Evolutionary conservation across 371 early-diverging fungal genomes (phyloP).

Genomic region (Mortierella sp.): DNA sequence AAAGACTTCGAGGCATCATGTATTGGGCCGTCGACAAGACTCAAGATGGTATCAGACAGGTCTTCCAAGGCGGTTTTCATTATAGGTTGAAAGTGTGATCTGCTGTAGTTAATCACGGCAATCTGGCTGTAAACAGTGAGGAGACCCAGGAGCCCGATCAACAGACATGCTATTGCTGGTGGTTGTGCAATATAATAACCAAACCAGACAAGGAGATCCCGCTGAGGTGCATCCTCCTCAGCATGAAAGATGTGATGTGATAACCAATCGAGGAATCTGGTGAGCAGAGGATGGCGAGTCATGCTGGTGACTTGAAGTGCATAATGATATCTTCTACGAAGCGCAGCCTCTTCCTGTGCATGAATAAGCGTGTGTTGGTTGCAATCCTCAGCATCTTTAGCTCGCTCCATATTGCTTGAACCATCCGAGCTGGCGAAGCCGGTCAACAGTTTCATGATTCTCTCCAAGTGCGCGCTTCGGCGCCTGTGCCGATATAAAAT

Average conservation of each 20-base stretch:
- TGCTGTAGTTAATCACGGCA: conserved; percentile 13
- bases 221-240: not conserved
- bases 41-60: conserved; percentile 1
- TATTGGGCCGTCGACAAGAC: conserved; percentile 11
- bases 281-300: conserved; percentile 17
- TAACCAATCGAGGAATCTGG: conserved; percentile 14
- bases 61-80: not conserved
- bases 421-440: not conserved
- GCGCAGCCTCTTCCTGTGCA: too few relatives aligned
- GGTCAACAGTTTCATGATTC: not conserved
- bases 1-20: conserved; percentile 12
- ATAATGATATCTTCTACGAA: too few relatives aligned
- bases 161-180: conserved; percentile 24
- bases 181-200: conserved; percentile 20
- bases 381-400: too few relatives aligned
- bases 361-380: too few relatives aligned
- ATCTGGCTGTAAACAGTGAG: conserved; percentile 15
- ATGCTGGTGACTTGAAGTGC: too few relatives aligned
- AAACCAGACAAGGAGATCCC: conserved; percentile 27
- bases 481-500: conserved; percentile 23
- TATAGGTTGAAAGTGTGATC: conserved; percentile 10
- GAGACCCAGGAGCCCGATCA: conserved; percentile 26
- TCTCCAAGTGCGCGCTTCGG: conserved; percentile 12
- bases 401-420: not conserved
- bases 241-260: conserved; percentile 8